Percentiles rank a stretch among this genome's conserved stretches.
These are phyloP conservation scores for Arctostaphylos glauca DNA, from an alignment of 148 eudicot species.

Conservation along the genomic window DNA sequence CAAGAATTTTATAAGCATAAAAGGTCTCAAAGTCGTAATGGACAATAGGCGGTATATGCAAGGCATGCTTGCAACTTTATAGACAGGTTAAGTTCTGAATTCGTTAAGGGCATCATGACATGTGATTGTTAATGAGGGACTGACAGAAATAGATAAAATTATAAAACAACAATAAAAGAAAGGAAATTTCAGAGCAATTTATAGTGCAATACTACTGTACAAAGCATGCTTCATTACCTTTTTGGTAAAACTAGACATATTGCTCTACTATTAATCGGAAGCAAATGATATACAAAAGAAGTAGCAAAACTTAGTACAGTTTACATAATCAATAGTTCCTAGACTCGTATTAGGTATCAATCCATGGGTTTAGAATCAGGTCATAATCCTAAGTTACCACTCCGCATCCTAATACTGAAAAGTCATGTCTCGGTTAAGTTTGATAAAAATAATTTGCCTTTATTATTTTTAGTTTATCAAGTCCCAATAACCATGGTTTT, in stretches of 20 bases:
- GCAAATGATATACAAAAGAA: not conserved
- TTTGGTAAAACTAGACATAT: not conserved
- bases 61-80: not conserved
- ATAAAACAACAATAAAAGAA: not conserved
- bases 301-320: not conserved
- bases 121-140: not conserved
- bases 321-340: not conserved
- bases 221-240: not conserved
- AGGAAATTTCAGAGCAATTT: not conserved
- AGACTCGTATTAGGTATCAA: not conserved
- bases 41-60: too few species aligned
- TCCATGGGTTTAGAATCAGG: not conserved
- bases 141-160: not conserved
- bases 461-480: not conserved
- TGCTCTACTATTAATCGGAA: not conserved
- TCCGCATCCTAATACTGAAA: not conserved
- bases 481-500: not conserved
- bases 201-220: not conserved
- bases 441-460: not conserved
- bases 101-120: not conserved
- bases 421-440: not conserved
- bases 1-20: not conserved
- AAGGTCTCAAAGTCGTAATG: not conserved
- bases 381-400: not conserved
- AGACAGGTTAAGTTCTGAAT: not conserved